A percentile compares a stretch with the other conserved stretches of the same genome.
Evolutionary conservation across 78 protist species (phyloP).

Genomic region (Mastigamoeba balamuthi): DNA sequence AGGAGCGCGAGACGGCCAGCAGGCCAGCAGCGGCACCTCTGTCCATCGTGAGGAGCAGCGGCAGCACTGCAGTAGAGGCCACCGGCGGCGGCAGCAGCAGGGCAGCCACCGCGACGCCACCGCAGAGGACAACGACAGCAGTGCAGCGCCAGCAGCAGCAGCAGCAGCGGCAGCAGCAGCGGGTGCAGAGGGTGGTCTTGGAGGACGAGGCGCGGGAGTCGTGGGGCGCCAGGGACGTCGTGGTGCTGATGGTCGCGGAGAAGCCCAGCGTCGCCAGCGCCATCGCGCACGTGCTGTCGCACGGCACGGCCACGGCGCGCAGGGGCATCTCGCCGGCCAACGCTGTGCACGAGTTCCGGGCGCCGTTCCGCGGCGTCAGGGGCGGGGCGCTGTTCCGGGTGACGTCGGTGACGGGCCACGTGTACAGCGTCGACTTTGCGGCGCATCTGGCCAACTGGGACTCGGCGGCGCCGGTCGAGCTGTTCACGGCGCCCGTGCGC

Average conservation of each 20-base stretch:
- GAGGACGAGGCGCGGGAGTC: too few species aligned
- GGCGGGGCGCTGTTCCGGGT: not conserved
- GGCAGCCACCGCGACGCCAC: too few species aligned
- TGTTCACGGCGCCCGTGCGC: conserved; percentile 64
- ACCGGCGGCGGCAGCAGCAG: too few species aligned
- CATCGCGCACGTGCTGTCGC: not conserved
- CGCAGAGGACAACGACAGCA: too few species aligned
- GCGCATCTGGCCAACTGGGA: conserved; percentile 30
- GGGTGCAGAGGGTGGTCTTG: too few species aligned
- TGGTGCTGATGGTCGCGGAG: conserved; percentile 13
- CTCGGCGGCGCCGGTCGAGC: conserved; percentile 24
- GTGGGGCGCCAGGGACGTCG: too few species aligned
- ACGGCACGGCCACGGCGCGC: not conserved
- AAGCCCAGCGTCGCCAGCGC: conserved; percentile 5
- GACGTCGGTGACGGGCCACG: conserved; percentile 15
- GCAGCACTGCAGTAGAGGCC: too few species aligned
- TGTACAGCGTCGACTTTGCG: not conserved
- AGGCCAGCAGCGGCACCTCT: too few species aligned
- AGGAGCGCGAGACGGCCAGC: too few species aligned
- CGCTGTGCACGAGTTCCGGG: not conserved
- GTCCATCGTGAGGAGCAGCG: too few species aligned
- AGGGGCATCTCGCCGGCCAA: not conserved
- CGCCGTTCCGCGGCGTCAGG: not conserved
- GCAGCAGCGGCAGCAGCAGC: too few species aligned
- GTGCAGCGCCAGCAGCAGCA: too few species aligned